Percentiles rank a stretch among this genome's conserved stretches.
These are phyloP conservation scores for Herpetospermum pedunculosum DNA, from an alignment of 306 rosid genomes.

Conservation along the genomic window DNA sequence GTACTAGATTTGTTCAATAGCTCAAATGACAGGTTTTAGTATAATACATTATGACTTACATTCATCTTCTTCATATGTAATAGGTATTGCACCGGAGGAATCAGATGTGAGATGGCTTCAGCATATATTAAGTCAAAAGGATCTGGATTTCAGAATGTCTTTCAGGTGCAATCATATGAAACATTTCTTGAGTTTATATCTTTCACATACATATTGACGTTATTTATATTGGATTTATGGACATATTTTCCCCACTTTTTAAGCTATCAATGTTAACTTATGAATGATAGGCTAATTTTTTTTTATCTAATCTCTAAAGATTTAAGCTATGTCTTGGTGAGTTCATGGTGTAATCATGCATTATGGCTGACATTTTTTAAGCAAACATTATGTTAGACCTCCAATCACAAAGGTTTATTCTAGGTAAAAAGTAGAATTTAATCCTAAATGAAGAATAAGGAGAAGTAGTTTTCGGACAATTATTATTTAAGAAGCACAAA, in stretches of 20 bases:
- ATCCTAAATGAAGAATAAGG: too few species aligned
- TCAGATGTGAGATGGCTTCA: slow-evolving; percentile 95
- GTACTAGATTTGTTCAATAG: background rate
- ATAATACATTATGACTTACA: background rate
- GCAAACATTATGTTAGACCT: too few species aligned
- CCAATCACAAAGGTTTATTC: too few species aligned
- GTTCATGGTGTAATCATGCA: background rate
- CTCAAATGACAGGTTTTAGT: background rate
- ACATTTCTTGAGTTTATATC: background rate
- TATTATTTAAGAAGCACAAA: too few species aligned
- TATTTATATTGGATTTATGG: background rate
- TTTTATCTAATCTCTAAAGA: background rate
- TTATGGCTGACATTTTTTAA: background rate
- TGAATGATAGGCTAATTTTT: background rate
- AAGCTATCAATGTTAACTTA: background rate
- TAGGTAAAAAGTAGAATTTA: too few species aligned
- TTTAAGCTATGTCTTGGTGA: background rate
- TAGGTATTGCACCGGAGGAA: slow-evolving; percentile 99
- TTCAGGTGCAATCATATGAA: slow-evolving; percentile 49
- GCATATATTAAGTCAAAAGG: slow-evolving; percentile 90
- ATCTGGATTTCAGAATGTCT: slow-evolving; percentile 77
- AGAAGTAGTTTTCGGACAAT: too few species aligned
- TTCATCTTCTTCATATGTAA: slow-evolving; percentile 14
- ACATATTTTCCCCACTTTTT: background rate
- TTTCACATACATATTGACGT: background rate